Conservation (phyloP, 2,329 filamentous ascomycete species). For the Raffaelea albimanens region DNA sequence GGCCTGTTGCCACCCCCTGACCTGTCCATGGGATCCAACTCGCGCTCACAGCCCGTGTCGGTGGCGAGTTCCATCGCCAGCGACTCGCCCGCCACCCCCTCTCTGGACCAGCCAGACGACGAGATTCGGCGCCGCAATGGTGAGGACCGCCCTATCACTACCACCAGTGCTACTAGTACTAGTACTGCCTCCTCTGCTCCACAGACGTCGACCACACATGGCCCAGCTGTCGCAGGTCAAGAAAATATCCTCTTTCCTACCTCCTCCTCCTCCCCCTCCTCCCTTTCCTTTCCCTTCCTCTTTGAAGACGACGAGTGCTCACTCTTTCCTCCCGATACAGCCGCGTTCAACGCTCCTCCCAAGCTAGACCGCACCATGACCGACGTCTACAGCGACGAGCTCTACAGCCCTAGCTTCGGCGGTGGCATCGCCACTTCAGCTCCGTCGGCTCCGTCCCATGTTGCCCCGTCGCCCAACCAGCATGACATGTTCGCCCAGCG, state of each 20-base stretch:
- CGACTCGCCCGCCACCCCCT: slow-evolving; percentile 52
- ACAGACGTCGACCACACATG: no score
- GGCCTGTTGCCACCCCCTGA: slow-evolving; percentile 37
- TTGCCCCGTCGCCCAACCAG: slow-evolving; percentile 41
- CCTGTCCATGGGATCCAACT: slow-evolving; percentile 26
- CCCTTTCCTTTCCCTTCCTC: slow-evolving; percentile 1
- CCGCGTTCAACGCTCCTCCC: slow-evolving; percentile 50
- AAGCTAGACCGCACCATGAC: slow-evolving; percentile 82
- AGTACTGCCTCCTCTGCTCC: no score
- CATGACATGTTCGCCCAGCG: slow-evolving; percentile 66
- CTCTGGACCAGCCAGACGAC: slow-evolving; percentile 35
- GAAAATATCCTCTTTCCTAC: no score
- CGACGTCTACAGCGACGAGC: slow-evolving; percentile 73
- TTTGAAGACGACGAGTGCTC: slow-evolving; percentile 43
- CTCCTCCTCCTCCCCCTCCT: neutral
- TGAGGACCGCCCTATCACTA: slow-evolving; percentile 28
- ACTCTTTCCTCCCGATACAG: slow-evolving; percentile 48
- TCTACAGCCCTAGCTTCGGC: slow-evolving; percentile 62
- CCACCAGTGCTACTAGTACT: neutral
- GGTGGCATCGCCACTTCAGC: slow-evolving; percentile 47
- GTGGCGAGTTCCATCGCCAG: slow-evolving; percentile 47
- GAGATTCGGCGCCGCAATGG: slow-evolving; percentile 43
- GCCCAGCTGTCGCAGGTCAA: no score
- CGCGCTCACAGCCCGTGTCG: slow-evolving; percentile 41
- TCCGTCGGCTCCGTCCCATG: slow-evolving; percentile 31